Evolutionary conservation across 805 yeast species (phyloP).

Genomic region (Debaryomyces castellii): DNA sequence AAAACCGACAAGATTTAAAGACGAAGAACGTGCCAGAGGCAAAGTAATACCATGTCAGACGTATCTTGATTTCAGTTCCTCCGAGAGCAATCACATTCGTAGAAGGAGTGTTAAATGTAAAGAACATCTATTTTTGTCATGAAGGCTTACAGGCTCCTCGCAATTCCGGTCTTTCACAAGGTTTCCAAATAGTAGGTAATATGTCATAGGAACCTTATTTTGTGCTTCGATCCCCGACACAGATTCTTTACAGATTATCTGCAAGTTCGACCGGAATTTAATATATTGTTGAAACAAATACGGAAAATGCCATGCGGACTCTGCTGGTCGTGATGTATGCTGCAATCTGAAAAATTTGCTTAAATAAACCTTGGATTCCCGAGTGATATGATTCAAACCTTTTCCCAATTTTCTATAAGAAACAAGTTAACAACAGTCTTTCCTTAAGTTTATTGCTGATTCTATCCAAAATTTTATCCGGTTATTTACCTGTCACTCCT

Average conservation of each 20-base stretch:
- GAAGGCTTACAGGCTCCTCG: too few relatives aligned
- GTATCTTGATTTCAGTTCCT: too few relatives aligned
- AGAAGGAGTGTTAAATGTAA: too few relatives aligned
- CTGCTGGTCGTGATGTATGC: slow-evolving; percentile 1
- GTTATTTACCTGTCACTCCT: slow-evolving; percentile 11
- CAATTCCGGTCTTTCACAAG: neutral
- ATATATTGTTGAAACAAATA: neutral
- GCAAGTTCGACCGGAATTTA: neutral
- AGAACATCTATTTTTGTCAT: neutral
- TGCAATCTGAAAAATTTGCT: slow-evolving; percentile 1
- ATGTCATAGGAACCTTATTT: neutral
- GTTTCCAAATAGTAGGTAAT: neutral
- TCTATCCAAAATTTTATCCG: slow-evolving; percentile 6
- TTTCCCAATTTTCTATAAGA: neutral
- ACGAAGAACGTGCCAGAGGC: too few relatives aligned
- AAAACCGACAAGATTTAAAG: too few relatives aligned
- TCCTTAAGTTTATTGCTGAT: slow-evolving; percentile 4
- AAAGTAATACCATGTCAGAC: too few relatives aligned
- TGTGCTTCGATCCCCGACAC: neutral
- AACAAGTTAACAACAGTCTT: slow-evolving; percentile 1
- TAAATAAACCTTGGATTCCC: slow-evolving; percentile 1
- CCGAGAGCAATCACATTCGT: too few relatives aligned
- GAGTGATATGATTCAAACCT: neutral
- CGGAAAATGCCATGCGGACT: slow-evolving; percentile 1
- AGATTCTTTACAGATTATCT: neutral